A percentile compares a stretch with the other conserved stretches of the same genome.
phyloP scores from a whole-genome alignment of 495 filamentous ascomycete species.

The Xylaria cubensis region DNA sequence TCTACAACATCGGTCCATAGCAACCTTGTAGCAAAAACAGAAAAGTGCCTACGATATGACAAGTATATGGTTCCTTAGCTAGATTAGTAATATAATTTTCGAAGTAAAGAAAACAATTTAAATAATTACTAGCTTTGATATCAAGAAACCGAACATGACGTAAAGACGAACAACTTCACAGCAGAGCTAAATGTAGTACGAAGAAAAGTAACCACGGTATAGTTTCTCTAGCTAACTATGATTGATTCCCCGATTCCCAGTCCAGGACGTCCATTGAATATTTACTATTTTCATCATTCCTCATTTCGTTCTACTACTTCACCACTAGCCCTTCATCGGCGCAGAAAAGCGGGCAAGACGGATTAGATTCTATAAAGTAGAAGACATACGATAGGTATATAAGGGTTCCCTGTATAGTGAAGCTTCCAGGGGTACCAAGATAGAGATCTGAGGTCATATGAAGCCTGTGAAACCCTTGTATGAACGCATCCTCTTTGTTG shows the following conservation, averaged over 20 bases:
- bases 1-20: background rate
- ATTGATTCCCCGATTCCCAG: background rate
- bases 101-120: background rate
- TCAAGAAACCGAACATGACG: background rate
- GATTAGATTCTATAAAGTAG: background rate
- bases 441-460: background rate
- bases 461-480: background rate
- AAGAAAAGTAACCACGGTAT: background rate
- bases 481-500: background rate
- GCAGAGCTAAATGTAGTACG: background rate
- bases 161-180: background rate
- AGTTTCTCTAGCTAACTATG: background rate
- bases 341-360: background rate
- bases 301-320: background rate
- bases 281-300: background rate
- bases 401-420: background rate
- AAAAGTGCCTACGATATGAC: background rate
- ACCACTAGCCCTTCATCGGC: background rate
- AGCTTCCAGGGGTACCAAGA: background rate
- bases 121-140: background rate
- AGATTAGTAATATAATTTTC: background rate
- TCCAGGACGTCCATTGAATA: conserved; percentile 16
- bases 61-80: background rate
- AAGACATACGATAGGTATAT: background rate
- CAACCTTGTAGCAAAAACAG: background rate